Evolutionary conservation across 805 yeast species (phyloP).

Genomic region (Metschnikowia lunata): DNA sequence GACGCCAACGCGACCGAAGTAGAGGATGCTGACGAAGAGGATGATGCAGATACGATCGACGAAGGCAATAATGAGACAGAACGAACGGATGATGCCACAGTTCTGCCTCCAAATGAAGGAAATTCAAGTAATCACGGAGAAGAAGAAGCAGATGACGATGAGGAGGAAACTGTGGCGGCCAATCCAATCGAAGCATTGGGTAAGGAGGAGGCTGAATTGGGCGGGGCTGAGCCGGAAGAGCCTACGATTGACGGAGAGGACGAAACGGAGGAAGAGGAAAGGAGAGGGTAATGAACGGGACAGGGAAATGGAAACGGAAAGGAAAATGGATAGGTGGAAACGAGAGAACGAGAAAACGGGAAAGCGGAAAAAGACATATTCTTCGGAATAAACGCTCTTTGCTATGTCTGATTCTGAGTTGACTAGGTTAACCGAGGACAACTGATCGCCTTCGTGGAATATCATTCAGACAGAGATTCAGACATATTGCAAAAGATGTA

Average conservation of each 20-base stretch:
- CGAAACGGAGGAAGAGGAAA: conserved; percentile 8
- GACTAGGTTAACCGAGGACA: too few species aligned
- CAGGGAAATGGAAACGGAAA: background rate
- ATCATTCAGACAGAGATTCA: too few species aligned
- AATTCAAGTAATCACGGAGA: background rate
- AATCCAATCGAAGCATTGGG: conserved; percentile 33
- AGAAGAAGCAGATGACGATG: conserved; percentile 9
- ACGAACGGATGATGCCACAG: conserved; percentile 17
- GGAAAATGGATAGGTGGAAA: too few species aligned
- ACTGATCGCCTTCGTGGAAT: too few species aligned
- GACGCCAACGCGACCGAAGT: conserved; percentile 13
- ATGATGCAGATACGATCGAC: conserved; percentile 10
- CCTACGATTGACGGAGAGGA: conserved; percentile 16
- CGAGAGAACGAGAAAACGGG: too few species aligned
- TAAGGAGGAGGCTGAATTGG: conserved; percentile 33
- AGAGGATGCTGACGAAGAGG: conserved; percentile 11
- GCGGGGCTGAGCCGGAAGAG: conserved; percentile 20
- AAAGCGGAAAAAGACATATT: too few species aligned
- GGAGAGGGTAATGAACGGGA: too few species aligned
- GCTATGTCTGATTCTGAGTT: too few species aligned
- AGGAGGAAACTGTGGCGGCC: conserved; percentile 13
- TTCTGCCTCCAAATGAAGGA: conserved; percentile 13
- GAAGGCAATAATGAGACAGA: conserved; percentile 12
- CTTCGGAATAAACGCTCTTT: too few species aligned
- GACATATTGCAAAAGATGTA: too few species aligned